These are phyloP conservation scores for Cercospora nicotianae DNA, from an alignment of 2,329 filamentous ascomycete species.

Conservation along the genomic window DNA sequence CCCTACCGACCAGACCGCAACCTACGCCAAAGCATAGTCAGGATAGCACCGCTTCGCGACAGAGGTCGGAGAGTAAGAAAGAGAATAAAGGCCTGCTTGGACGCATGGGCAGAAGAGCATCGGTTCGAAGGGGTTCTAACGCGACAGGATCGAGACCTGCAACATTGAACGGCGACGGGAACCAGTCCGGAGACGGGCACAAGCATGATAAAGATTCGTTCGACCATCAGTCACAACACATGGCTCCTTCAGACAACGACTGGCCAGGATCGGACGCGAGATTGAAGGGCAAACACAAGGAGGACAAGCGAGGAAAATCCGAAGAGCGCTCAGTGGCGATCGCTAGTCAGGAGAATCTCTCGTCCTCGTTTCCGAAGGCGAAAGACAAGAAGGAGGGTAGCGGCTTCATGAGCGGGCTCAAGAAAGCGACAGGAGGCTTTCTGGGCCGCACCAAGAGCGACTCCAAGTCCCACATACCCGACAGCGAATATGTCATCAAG, in stretches of 20 bases:
- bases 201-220: constrained; percentile 24
- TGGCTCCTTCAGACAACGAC: constrained; percentile 33
- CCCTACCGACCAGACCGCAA: constrained; percentile 26
- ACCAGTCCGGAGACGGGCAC: constrained; percentile 17
- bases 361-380: constrained; percentile 21
- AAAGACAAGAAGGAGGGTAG: constrained; percentile 31
- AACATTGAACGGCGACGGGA: constrained; percentile 17
- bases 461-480: constrained; percentile 58
- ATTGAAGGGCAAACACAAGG: constrained; percentile 26
- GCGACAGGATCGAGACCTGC: constrained; percentile 30
- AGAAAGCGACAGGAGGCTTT: constrained; percentile 33
- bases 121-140: constrained; percentile 36
- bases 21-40: constrained; percentile 33
- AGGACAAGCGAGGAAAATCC: constrained; percentile 37
- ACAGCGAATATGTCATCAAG: constrained; percentile 79
- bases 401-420: constrained; percentile 33
- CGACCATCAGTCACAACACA: constrained; percentile 31
- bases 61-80: constrained; percentile 18
- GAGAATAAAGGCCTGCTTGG: constrained; percentile 33
- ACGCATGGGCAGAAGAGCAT: constrained; percentile 32
- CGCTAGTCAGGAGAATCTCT: constrained; percentile 32
- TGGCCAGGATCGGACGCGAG: constrained; percentile 31
- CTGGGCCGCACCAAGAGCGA: constrained; percentile 60
- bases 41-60: constrained; percentile 29
- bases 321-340: constrained; percentile 32